phyloP scores from a whole-genome alignment of 1,284 basidiomycete genomes.

The Amylostereum areolatum region DNA sequence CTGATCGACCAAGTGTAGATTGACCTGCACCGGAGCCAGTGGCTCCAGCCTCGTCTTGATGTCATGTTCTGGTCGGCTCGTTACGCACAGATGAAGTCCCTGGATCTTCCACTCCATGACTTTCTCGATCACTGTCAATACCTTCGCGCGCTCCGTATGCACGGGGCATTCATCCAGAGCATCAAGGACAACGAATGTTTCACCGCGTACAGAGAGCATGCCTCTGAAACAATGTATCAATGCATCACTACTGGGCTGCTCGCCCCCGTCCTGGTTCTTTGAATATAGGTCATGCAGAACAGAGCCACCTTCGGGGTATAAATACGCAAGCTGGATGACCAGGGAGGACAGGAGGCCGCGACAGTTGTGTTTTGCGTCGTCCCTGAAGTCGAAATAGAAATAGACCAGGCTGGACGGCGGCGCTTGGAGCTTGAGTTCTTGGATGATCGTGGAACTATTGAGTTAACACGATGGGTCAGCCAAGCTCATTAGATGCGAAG shows the following conservation, averaged over 20 bases:
- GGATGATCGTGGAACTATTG: constrained; percentile 1
- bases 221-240: neutral
- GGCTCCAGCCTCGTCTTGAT: no score
- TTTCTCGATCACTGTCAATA: neutral
- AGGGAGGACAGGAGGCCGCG: constrained; percentile 1
- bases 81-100: neutral
- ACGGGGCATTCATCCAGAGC: constrained; percentile 2
- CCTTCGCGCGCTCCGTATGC: neutral
- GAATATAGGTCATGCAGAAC: neutral
- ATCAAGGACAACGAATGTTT: constrained; percentile 1
- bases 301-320: neutral
- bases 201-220: neutral
- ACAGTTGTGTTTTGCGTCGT: neutral
- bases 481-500: neutral
- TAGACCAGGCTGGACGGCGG: neutral
- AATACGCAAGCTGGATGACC: neutral
- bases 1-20: neutral
- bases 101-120: neutral
- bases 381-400: constrained; percentile 4
- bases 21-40: neutral
- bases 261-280: neutral
- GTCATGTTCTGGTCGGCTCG: neutral
- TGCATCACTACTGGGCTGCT: neutral
- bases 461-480: neutral
- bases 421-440: neutral